These are phyloP conservation scores for Chondrostereum purpureum DNA, from an alignment of 1,284 basidiomycete species.

Conservation along the genomic window DNA sequence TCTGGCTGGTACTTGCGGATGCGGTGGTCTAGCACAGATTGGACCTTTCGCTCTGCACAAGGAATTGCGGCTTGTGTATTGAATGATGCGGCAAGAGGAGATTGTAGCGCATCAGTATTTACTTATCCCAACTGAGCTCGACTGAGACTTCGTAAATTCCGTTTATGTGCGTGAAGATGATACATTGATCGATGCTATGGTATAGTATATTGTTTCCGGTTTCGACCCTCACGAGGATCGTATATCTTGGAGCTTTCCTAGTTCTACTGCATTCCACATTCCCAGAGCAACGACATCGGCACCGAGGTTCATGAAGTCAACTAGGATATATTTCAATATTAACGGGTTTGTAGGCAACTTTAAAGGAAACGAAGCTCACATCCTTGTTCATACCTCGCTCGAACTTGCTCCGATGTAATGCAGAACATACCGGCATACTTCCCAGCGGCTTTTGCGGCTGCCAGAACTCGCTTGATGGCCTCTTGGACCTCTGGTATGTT, in stretches of 20 bases:
- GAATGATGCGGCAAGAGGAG: too few relatives aligned
- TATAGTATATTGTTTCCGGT: too few relatives aligned
- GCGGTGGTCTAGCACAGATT: too few relatives aligned
- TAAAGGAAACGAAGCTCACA: conserved; percentile 10
- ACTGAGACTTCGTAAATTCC: too few relatives aligned
- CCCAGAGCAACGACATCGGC: conserved; percentile 15
- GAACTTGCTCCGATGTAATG: conserved; percentile 13
- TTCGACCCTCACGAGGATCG: conserved; percentile 1
- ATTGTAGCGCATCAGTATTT: too few relatives aligned
- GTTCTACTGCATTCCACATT: conserved; percentile 14
- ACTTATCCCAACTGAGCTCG: too few relatives aligned
- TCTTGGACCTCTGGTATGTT: conserved; percentile 16
- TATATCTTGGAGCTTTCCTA: conserved; percentile 14
- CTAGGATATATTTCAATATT: conserved; percentile 5
- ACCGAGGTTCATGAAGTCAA: conserved; percentile 18
- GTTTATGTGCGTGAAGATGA: too few relatives aligned
- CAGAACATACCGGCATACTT: conserved; percentile 19
- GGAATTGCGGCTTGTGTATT: too few relatives aligned
- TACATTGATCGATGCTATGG: too few relatives aligned
- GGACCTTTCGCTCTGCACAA: too few relatives aligned
- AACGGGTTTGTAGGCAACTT: neutral
- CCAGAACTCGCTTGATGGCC: conserved; percentile 13
- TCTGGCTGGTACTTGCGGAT: too few relatives aligned
- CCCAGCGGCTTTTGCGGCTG: conserved; percentile 15
- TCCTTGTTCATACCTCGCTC: conserved; percentile 14